Evolutionary conservation across 2,329 filamentous ascomycete genomes (phyloP).

Genomic region (Dryadomyces sulphureus): DNA sequence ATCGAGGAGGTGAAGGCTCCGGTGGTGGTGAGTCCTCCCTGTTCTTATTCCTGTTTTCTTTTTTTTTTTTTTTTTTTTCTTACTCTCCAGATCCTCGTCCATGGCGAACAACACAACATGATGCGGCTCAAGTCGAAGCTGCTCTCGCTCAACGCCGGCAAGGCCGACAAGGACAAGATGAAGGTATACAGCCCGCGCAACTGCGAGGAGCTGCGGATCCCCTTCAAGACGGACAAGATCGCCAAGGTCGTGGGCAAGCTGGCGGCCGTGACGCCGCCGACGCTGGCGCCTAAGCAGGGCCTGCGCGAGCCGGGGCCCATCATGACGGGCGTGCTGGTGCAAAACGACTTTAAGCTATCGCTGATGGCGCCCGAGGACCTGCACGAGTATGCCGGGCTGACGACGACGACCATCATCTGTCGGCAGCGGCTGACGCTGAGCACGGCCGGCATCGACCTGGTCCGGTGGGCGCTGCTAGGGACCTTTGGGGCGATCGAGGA

Average conservation of each 20-base stretch:
- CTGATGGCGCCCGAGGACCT: conserved; percentile 95
- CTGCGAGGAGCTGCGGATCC: conserved; percentile 86
- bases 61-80: conserved; percentile 4
- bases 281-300: conserved; percentile 14
- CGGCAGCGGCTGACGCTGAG: conserved; percentile 79
- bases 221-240: conserved; percentile 88
- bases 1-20: conserved; percentile 88
- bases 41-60: background rate
- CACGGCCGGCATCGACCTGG: conserved; percentile 78
- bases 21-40: conserved; percentile 58
- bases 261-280: conserved; percentile 62
- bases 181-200: conserved; percentile 93
- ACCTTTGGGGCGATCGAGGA: conserved; percentile 81
- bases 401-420: conserved; percentile 86
- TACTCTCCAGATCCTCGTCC: conserved; percentile 64
- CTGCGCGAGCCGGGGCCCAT: conserved; percentile 29
- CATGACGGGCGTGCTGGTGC: conserved; percentile 81
- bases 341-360: conserved; percentile 94
- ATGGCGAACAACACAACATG: conserved; percentile 97
- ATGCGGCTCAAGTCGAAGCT: conserved; percentile 91
- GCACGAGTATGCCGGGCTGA: conserved; percentile 90
- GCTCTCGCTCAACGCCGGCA: conserved; percentile 76
- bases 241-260: conserved; percentile 94
- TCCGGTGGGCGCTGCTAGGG: conserved; percentile 85
- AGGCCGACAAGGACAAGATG: conserved; percentile 62